Evolutionary conservation across 2,329 filamentous ascomycete genomes (phyloP), one percentile per base, ranked within the genome.

Genomic region (Beauveria brongniartii): DNA sequence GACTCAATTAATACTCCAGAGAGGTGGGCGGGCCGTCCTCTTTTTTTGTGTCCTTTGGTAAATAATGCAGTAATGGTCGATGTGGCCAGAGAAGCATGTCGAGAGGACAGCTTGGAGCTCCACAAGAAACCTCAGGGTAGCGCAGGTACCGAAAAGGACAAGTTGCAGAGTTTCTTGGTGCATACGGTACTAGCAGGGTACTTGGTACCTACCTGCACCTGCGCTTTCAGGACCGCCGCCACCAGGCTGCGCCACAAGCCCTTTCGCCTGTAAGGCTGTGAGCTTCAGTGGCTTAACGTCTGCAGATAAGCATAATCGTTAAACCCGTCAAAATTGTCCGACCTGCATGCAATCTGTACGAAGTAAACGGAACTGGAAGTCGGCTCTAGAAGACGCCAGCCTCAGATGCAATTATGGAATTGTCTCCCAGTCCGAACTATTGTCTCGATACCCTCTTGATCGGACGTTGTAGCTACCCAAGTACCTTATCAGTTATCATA

Each of bases 81-180:
- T 61, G 59, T 61, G 59, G 59, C 59, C 59, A 61, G 26, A 51
- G 52, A 55, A 56, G 52, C 59, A 41, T 51, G 50, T 48, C 48
- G 37, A 53, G 44, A 55, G 47, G 26, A 53, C 46, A 53, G 47
- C 48, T 46, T 41, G 47, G 30, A 18, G 56, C 48, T 53, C 47
- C 56, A 46, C 56, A 28, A 12, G 12, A 28, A 26, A 47, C 18
- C 34, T 43, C 56, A 44, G 30, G 34, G 34, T 40, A 8, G 41
- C n/a, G 26, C 16, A 56, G 26, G 54, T 62, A 58, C 61, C 60
- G 65, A 72, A 74, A 67, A 74, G 72, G 72, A 74, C 72, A 74
- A 72, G 64, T 74, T 72, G 67, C 67, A 69, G 46, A 47, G 53
- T 56, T 53, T 59, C 44, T 37, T 57, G 34, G 55, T 37, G 55